These are phyloP conservation scores for Luffa aegyptiaca DNA, from an alignment of 306 rosid genomes.

Conservation along the genomic window DNA sequence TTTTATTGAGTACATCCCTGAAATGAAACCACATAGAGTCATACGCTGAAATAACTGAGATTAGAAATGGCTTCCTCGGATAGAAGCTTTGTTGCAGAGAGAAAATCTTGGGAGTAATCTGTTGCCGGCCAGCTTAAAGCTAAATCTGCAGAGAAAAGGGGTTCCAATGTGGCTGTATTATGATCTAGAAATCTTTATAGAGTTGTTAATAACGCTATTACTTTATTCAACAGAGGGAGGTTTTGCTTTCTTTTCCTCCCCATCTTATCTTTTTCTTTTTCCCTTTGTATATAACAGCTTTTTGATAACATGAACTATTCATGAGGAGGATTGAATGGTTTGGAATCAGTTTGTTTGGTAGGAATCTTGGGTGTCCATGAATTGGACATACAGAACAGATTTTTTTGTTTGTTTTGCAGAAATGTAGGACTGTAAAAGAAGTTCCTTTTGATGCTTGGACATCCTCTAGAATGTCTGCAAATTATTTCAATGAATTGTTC, in stretches of 20 bases:
- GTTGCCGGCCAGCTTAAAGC: background rate
- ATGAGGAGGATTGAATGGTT: background rate
- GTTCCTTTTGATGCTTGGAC: background rate
- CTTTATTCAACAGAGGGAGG: conserved; percentile 2
- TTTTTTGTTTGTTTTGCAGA: conserved; percentile 2
- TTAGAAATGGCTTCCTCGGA: background rate
- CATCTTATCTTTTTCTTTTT: background rate
- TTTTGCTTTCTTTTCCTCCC: background rate
- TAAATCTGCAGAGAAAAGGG: background rate
- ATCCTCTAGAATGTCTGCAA: background rate
- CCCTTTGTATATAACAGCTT: conserved; percentile 1
- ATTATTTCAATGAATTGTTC: background rate
- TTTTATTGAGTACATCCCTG: conserved; percentile 1
- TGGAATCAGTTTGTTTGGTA: conserved; percentile 1
- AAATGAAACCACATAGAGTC: background rate
- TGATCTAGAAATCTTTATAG: conserved; percentile 3
- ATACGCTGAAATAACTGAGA: background rate
- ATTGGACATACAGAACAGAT: background rate
- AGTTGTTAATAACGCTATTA: background rate
- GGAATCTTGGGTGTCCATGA: background rate
- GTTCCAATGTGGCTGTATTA: background rate
- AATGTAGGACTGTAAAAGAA: background rate
- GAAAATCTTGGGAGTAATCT: background rate
- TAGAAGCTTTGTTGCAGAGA: background rate
- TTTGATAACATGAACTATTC: background rate